Base-by-base conservation (phyloP, 1,284 basidiomycete genomes). In the Mycena sp. region DNA sequence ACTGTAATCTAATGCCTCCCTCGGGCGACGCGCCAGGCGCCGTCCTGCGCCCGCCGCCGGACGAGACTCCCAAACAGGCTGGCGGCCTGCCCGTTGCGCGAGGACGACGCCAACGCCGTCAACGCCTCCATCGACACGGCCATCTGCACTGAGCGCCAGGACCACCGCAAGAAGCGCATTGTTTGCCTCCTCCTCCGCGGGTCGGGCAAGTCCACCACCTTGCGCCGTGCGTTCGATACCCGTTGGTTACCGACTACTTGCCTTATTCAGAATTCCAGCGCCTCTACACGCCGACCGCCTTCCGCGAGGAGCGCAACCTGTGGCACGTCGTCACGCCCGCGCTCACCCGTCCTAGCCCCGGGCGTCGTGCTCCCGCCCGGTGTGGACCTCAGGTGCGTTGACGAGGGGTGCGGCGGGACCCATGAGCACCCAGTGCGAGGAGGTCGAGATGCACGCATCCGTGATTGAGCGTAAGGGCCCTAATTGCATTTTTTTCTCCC, bases 261-360 rank as follows among this genome's bases (percentile, higher is more conserved):
- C n/a, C n/a, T n/a, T n/a, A n/a, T n/a, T n/a, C 75, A 92, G 91
- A 93, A 70, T 93, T 93, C 69, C 91, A 93, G 73, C 80, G 91
- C 19, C 74, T 92, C 9, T 92, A 93, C 73, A 91, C 90, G 1
- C 91, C 90, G 0, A 87, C 86, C 17, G 89, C 90, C 0, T 93
- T 92, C 71, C 84, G 86, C 14, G 87, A 88, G 70, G 90, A 92
- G 69, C 87, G 90, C 32, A 80, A 88, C 28, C 79, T 90, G 55
- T 93, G 91, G 92, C 87, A 91, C 43, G 82, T 88, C 4, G 86
- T 94, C 57, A 90, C n/a, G n/a, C n/a, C n/a, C n/a, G n/a, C n/a
- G n/a, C n/a, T n/a, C n/a, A n/a, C n/a, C n/a, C n/a, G n/a, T n/a
- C n/a, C n/a, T n/a, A n/a, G n/a, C n/a, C n/a, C n/a, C n/a, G n/a